Base-by-base conservation (phyloP, 2,329 filamentous ascomycete species). In the Fusarium sterilihyphosum region DNA sequence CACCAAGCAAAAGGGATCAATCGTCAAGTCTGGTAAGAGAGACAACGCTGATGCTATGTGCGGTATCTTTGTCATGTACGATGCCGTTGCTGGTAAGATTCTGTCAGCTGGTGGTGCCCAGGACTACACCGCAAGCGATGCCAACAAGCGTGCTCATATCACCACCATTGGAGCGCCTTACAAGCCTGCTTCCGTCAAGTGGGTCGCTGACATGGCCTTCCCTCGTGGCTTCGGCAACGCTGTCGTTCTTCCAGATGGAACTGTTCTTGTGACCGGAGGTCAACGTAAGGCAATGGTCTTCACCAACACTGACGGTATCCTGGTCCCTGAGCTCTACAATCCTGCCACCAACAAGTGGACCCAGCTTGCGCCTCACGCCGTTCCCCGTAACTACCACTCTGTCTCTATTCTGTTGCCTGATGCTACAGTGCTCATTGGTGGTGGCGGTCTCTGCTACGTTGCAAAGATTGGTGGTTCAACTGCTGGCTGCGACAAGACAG, bases 1-100 rank as follows among this genome's bases (percentile, higher is more conserved):
- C 38, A 87, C 85, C 1, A 75, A 74, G 3, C 85, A 84, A 11
- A 79, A 78, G 38, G 88, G 89, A 4, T 59, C 58, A 2, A 59
- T 74, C 4, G 46, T 54, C 24, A 44, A 63, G 24, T 61, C 73
- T 9, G 72, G 68, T 11, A 67, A 31, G 4, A 54, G 88, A 20
- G 81, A 81, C 22, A 80, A 80, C 6, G 84, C 84, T 54, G 73
- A 81, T 13, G 85, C 87, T 7, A 90, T 90, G 88, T 85, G 84
- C 65, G 88, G 87, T 20, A 84, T 84, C 62, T 85, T 84, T 22
- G 83, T 86, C 65, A 89, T 90, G 87, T 90, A 87, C 70, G 87
- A 90, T 74, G 87, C 87, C 63, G 85, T 89, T 67, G 85, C 85
- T 7, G 88, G 88, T 20, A 88, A 89, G 78, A 89, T 89, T 29